Percentiles rank a stretch among this genome's conserved stretches.
phyloP scores from a whole-genome alignment of 2,329 filamentous ascomycete species.

The Juglanconis juglandina region DNA sequence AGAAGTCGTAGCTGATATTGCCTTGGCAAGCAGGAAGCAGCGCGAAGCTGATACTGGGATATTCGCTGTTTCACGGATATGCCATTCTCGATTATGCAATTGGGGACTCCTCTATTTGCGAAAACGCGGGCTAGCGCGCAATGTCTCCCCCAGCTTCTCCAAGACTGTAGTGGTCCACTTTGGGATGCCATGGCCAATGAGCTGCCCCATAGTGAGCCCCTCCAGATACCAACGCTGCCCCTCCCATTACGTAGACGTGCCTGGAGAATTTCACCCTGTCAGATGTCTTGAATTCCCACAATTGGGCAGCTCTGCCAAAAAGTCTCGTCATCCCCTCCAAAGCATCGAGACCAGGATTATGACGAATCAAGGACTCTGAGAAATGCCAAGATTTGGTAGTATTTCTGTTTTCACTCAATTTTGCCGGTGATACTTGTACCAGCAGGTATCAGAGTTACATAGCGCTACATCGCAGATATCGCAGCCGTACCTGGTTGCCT shows the following conservation, averaged over 20 bases:
- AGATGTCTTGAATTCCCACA: neutral
- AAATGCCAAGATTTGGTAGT: no score
- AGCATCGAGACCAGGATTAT: no score
- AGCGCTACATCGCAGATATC: no score
- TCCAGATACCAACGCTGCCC: neutral
- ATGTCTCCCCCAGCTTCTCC: neutral
- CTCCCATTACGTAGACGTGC: neutral
- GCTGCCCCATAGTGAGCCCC: neutral
- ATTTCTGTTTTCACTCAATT: no score
- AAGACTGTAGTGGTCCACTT: neutral
- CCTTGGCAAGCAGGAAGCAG: neutral
- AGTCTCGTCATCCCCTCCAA: no score
- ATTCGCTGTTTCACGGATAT: neutral
- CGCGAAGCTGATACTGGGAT: neutral
- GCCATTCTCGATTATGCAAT: neutral
- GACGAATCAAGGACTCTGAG: no score
- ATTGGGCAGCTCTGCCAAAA: neutral
- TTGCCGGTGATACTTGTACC: no score
- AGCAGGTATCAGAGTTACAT: no score
- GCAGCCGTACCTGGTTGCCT: no score
- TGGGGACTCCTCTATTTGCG: neutral
- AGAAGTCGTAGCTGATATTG: conserved; percentile 14
- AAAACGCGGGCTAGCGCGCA: neutral
- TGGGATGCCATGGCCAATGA: neutral
- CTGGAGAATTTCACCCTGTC: neutral